A percentile compares a stretch with the other conserved stretches of the same genome.
Conservation (phyloP, 2,329 filamentous ascomycete species). For the Fonsecaea erecta region DNA sequence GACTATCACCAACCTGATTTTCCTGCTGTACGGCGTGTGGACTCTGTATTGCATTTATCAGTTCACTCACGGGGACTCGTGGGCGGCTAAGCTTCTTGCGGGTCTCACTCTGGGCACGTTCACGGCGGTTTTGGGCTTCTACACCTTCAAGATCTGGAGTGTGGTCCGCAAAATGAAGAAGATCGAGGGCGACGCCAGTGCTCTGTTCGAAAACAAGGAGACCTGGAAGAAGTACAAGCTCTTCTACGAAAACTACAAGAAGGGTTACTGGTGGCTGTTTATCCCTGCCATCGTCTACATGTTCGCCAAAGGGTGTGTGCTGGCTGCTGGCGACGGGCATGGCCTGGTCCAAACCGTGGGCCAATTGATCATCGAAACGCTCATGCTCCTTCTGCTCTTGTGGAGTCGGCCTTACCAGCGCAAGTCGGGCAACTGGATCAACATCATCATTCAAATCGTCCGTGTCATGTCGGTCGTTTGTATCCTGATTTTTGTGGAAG, state of each 20-base stretch:
- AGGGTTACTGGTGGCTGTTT: conserved; percentile 96
- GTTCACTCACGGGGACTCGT: conserved; percentile 90
- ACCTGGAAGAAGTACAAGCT: conserved; percentile 95
- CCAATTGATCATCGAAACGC: conserved; percentile 77
- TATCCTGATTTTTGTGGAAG: conserved; percentile 90
- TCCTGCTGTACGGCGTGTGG: conserved; percentile 93
- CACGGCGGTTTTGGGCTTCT: conserved; percentile 79
- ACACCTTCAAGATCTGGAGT: conserved; percentile 80
- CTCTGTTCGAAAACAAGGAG: conserved; percentile 84
- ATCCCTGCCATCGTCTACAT: conserved; percentile 87
- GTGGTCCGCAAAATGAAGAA: conserved; percentile 76
- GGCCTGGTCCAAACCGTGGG: conserved; percentile 79
- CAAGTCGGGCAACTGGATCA: conserved; percentile 88
- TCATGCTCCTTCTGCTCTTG: conserved; percentile 78
- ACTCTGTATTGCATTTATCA: conserved; percentile 95
- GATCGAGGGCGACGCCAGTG: conserved; percentile 71
- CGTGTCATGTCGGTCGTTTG: conserved; percentile 86
- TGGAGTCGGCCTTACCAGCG: conserved; percentile 87
- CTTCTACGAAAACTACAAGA: conserved; percentile 96
- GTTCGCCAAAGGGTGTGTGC: conserved; percentile 83
- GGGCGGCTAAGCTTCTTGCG: conserved; percentile 85
- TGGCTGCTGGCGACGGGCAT: conserved; percentile 83
- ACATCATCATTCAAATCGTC: conserved; percentile 86
- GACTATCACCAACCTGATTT: conserved; percentile 84
- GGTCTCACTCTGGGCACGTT: conserved; percentile 80